phyloP scores from a whole-genome alignment of 305 asterid genomes.

The Caryopteris hybrid region DNA sequence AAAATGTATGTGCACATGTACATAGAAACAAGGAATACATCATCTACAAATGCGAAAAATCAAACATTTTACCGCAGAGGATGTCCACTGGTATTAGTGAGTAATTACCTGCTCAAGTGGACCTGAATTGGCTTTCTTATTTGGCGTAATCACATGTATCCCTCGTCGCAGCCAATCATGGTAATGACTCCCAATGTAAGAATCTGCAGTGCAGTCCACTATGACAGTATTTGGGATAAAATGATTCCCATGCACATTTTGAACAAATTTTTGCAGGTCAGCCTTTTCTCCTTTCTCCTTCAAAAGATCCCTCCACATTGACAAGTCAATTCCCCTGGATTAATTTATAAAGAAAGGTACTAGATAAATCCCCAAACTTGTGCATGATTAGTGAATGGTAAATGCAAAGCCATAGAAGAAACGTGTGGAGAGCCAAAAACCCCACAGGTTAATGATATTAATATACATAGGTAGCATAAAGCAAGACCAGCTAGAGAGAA shows the following conservation, averaged over 20 bases:
- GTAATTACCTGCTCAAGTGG: conserved; percentile 84
- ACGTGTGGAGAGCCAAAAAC: neutral
- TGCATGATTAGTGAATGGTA: neutral
- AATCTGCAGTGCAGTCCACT: conserved; percentile 96
- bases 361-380: neutral
- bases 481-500: too few relatives aligned
- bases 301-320: conserved; percentile 72
- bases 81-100: too few relatives aligned
- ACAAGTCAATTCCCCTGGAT: conserved; percentile 80
- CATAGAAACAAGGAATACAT: too few relatives aligned
- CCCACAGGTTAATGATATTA: neutral
- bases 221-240: conserved; percentile 85
- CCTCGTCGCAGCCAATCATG: conserved; percentile 91
- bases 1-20: too few relatives aligned
- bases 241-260: conserved; percentile 79
- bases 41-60: too few relatives aligned
- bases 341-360: neutral
- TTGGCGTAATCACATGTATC: conserved; percentile 90
- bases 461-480: neutral
- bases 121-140: conserved; percentile 98
- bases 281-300: conserved; percentile 65
- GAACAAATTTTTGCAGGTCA: conserved; percentile 81
- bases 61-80: too few relatives aligned
- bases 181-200: conserved; percentile 74
- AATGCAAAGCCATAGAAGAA: neutral